Conservation (phyloP, 2,329 filamentous ascomycete genomes). For the Sclerotinia minor region DNA sequence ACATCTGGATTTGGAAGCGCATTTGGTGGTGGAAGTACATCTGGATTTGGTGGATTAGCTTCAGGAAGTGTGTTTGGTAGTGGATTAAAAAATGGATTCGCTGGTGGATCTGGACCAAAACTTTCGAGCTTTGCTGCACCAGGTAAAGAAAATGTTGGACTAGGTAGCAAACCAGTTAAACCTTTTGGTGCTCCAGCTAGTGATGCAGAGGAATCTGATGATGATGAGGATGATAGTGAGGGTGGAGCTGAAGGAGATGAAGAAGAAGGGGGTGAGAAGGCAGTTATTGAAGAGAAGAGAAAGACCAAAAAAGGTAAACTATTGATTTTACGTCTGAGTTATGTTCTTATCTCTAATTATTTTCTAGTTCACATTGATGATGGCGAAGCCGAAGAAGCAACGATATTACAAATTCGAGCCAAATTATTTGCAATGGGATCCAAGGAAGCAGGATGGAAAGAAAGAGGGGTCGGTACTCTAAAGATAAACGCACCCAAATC, state of each 20-base stretch:
- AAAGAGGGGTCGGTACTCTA: constrained; percentile 79
- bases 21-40: constrained; percentile 27
- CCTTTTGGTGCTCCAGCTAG: constrained; percentile 77
- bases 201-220: constrained; percentile 54
- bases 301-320: constrained; percentile 65
- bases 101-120: constrained; percentile 45
- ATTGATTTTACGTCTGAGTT: not conserved
- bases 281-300: constrained; percentile 59
- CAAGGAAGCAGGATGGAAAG: constrained; percentile 71
- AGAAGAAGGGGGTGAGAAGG: constrained; percentile 52
- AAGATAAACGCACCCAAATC: constrained; percentile 75
- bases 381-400: constrained; percentile 81
- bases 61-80: constrained; percentile 46
- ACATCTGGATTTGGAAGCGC: constrained; percentile 43
- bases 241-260: constrained; percentile 47
- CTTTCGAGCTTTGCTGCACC: constrained; percentile 71
- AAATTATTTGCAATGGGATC: constrained; percentile 81
- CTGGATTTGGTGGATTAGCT: constrained; percentile 42
- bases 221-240: constrained; percentile 47
- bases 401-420: constrained; percentile 71
- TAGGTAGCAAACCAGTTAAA: constrained; percentile 62
- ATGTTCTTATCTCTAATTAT: constrained; percentile 4
- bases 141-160: constrained; percentile 48
- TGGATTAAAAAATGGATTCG: constrained; percentile 46
- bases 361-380: constrained; percentile 66